Evolutionary conservation across 2,329 filamentous ascomycete genomes (phyloP).

Genomic region (Akanthomyces uredinophilus): DNA sequence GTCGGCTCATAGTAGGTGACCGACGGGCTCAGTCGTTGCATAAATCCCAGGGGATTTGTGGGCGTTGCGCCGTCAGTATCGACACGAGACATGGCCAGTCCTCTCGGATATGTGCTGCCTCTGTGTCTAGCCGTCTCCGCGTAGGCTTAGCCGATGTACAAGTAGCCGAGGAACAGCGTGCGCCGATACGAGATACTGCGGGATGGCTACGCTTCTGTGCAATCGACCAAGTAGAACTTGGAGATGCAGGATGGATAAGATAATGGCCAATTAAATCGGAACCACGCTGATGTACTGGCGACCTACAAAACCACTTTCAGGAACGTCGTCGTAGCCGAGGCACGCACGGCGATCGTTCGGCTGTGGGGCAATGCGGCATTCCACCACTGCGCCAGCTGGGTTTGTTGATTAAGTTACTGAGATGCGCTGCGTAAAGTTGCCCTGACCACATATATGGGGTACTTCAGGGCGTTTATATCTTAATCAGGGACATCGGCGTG

Average conservation of each 20-base stretch:
- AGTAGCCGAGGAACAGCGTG: background rate
- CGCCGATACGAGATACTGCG: background rate
- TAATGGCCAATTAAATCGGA: background rate
- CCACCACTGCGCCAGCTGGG: background rate
- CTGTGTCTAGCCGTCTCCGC: background rate
- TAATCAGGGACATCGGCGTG: background rate
- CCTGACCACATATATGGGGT: too few species aligned
- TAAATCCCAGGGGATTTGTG: constrained; percentile 2
- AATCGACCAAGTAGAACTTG: background rate
- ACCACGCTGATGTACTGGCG: background rate
- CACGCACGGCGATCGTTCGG: background rate
- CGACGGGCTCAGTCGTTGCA: constrained; percentile 28
- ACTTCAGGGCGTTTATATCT: background rate
- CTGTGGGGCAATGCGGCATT: constrained; percentile 2
- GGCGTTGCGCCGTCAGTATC: background rate
- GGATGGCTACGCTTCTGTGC: too few species aligned
- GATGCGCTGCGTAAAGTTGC: background rate
- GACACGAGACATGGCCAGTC: background rate
- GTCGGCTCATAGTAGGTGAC: constrained; percentile 31
- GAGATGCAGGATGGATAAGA: background rate
- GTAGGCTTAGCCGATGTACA: background rate
- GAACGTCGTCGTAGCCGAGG: background rate
- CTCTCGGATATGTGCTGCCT: too few species aligned
- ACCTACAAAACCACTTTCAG: background rate
- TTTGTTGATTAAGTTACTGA: constrained; percentile 11